Evolutionary conservation across 1,139 yeast genomes (phyloP), one percentile per base, ranked within the genome.

Genomic region (Hemisphaericaspora lyxosophila): DNA sequence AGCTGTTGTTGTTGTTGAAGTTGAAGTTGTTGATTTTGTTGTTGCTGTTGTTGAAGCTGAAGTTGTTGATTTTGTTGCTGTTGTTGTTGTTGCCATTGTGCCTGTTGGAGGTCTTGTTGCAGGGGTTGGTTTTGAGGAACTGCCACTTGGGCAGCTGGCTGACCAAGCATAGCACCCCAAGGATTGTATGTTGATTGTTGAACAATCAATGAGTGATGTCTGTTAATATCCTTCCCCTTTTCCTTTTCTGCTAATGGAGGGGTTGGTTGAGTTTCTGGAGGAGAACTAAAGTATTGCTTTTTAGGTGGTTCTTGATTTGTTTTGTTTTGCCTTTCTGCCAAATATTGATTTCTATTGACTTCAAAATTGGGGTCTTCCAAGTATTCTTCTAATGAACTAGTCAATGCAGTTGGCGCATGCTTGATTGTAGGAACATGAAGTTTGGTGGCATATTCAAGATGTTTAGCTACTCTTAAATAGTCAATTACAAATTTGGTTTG

Each of bases 341-440:
- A 60, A 53, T 85, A 88, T 54, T 86, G 95, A 45, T 80, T 69
- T 59, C 95, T 78, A 56, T 87, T 88, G 7, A 67, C 64, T 53
- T 87, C 96, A 59, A 86, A 87, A 53, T 83, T 85, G n/a, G 87
- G 87, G 57, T 85, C 96, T 54, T 82, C 76, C 51, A 92, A 67
- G 59, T 92, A 94, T 50, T 90, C 97, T 55, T 88, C 95, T 41
- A 92, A 73, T 11, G 95, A 84, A 29, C 82, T 75, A 7, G 96
- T 85, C 51, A 92, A 73, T 19, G 96, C 94, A 2, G 97, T 90
- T 11, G 97, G 97, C 0, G 97, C 97, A 62, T 92, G 98, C 59
- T 88, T 88, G 44, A 92, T 90, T 11, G 96, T 90, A 19, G 98
- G 98, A 22, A 92, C 96, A 55, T 85, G 89, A 44, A 92, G 69